phyloP scores from a whole-genome alignment of 2,329 filamentous ascomycete genomes.

The Trichoderma atroviride region DNA sequence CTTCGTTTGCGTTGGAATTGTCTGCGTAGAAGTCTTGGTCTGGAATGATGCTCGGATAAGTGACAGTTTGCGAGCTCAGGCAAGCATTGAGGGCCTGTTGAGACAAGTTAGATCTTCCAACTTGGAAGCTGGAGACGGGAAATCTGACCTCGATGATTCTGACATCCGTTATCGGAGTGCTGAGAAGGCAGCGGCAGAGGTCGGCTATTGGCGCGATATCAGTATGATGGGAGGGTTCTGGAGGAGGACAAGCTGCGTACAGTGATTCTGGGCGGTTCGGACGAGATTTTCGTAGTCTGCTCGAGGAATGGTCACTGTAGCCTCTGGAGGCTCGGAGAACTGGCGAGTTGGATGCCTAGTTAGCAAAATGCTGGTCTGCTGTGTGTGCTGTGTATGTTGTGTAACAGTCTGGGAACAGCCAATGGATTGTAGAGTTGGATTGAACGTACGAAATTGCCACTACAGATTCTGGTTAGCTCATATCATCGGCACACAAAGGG shows the following conservation, averaged over 20 bases:
- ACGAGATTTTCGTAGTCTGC: constrained; percentile 7
- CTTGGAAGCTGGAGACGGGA: not conserved
- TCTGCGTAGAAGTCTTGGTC: not conserved
- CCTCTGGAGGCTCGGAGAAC: not conserved
- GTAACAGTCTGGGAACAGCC: not conserved
- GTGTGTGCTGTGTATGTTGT: not conserved
- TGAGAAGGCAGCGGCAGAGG: constrained; percentile 14
- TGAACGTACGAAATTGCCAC: not conserved
- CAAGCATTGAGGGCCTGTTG: constrained; percentile 4
- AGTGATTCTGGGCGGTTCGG: not conserved
- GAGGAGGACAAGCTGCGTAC: not conserved
- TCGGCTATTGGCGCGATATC: not conserved
- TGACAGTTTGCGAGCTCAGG: not conserved
- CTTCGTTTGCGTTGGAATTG: not conserved
- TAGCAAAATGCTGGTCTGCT: too few relatives aligned
- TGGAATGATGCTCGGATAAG: not conserved
- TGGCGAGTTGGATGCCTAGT: not conserved
- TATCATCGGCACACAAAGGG: too few relatives aligned
- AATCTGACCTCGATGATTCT: not conserved
- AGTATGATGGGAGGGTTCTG: too few relatives aligned
- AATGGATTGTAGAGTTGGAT: not conserved
- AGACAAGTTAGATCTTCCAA: not conserved
- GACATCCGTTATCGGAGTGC: not conserved
- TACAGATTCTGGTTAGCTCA: not conserved
- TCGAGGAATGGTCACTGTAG: not conserved